Percentiles rank a stretch among this genome's conserved stretches.
Conservation (phyloP, 805 yeast species). For the Lachancea thermotolerans region DNA sequence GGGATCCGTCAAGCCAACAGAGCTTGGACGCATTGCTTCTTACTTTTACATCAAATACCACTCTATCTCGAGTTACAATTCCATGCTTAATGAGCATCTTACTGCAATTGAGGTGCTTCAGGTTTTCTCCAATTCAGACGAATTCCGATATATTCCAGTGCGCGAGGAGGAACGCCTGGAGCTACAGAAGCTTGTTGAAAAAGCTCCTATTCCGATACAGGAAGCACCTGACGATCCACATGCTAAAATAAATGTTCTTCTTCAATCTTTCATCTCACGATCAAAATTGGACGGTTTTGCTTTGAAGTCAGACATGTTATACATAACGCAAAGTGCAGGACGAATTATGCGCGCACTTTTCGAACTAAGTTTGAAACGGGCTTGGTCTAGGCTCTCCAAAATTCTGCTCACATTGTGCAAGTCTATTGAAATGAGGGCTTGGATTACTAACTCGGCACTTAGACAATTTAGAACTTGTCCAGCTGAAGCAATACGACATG, state of each 20-base stretch:
- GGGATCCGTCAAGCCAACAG: slow-evolving; percentile 51
- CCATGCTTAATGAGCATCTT: slow-evolving; percentile 55
- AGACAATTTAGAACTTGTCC: slow-evolving; percentile 78
- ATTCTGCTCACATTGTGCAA: slow-evolving; percentile 59
- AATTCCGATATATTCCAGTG: slow-evolving; percentile 76
- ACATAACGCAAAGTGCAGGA: slow-evolving; percentile 88
- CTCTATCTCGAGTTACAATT: slow-evolving; percentile 64
- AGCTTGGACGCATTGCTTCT: slow-evolving; percentile 78
- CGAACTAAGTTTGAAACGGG: slow-evolving; percentile 64
- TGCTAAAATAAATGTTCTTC: slow-evolving; percentile 70
- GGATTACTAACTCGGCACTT: slow-evolving; percentile 82
- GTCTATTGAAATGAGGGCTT: slow-evolving; percentile 72
- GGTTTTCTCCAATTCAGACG: slow-evolving; percentile 74
- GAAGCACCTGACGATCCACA: slow-evolving; percentile 63
- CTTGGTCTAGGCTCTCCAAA: slow-evolving; percentile 64
- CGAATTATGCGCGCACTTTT: slow-evolving; percentile 78
- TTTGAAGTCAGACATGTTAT: slow-evolving; percentile 85
- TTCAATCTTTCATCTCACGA: slow-evolving; percentile 83
- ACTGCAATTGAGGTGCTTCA: slow-evolving; percentile 68
- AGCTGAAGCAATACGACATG: slow-evolving; percentile 55
- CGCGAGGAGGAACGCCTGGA: slow-evolving; percentile 82
- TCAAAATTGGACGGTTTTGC: slow-evolving; percentile 82
- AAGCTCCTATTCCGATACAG: slow-evolving; percentile 80
- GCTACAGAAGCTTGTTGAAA: slow-evolving; percentile 56
- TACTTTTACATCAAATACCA: slow-evolving; percentile 73